phyloP scores from a whole-genome alignment of 805 yeast species.

The Ascoidea tarda region DNA sequence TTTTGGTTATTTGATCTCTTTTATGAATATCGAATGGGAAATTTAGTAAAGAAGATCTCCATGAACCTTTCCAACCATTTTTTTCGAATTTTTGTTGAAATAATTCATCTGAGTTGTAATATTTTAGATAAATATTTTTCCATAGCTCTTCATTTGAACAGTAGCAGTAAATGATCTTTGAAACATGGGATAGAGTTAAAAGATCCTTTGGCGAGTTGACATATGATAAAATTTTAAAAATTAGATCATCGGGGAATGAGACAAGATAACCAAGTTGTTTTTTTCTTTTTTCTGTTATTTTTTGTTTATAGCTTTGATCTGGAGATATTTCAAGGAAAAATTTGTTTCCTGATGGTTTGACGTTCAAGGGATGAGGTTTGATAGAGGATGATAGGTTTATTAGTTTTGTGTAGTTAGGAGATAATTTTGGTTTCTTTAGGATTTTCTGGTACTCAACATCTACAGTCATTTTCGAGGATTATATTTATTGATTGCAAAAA shows the following conservation, averaged over 20 bases:
- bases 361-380: conserved; percentile 54
- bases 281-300: conserved; percentile 10
- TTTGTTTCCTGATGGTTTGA: conserved; percentile 64
- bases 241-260: conserved; percentile 45
- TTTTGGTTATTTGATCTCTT: conserved; percentile 23
- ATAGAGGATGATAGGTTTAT: not conserved
- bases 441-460: no score
- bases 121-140: conserved; percentile 41
- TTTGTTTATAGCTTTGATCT: conserved; percentile 6
- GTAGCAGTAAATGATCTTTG: conserved; percentile 60
- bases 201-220: conserved; percentile 35
- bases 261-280: conserved; percentile 40
- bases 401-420: not conserved
- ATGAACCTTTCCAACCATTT: conserved; percentile 51
- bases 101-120: not conserved
- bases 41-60: conserved; percentile 52
- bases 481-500: no score
- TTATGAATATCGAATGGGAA: conserved; percentile 11
- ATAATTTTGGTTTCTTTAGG: not conserved
- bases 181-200: conserved; percentile 37
- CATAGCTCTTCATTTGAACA: conserved; percentile 69
- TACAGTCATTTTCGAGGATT: no score
- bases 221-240: conserved; percentile 36
- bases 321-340: conserved; percentile 19
- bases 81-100: not conserved